Percentiles rank a stretch among this genome's conserved stretches.
These are phyloP conservation scores for Bjerkandera adusta DNA, from an alignment of 1,284 basidiomycete genomes.

Conservation along the genomic window DNA sequence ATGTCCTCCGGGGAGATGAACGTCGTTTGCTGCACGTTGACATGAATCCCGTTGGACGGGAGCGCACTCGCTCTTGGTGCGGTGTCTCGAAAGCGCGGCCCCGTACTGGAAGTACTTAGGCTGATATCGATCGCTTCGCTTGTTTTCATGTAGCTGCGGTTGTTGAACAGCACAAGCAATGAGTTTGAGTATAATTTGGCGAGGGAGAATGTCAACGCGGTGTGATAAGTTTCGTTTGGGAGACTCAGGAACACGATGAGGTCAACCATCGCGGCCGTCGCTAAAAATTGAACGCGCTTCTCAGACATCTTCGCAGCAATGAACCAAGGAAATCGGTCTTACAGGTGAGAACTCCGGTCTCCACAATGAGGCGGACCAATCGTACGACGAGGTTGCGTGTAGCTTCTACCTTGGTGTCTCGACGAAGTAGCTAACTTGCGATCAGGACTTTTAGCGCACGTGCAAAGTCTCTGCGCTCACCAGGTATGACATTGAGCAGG, in stretches of 20 bases:
- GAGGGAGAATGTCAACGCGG: background rate
- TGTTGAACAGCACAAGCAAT: conserved; percentile 5
- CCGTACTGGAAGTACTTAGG: too few relatives aligned
- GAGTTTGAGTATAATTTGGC: conserved; percentile 6
- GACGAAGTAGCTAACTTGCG: background rate
- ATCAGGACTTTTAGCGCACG: too few relatives aligned
- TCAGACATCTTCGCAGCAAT: too few relatives aligned
- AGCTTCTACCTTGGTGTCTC: background rate
- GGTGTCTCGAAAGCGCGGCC: too few relatives aligned
- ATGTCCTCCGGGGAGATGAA: too few relatives aligned
- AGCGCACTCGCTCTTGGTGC: too few relatives aligned
- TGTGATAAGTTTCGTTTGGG: background rate
- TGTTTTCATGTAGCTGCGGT: conserved; percentile 2
- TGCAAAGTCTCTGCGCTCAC: background rate
- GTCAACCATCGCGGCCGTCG: background rate
- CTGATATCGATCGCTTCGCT: too few relatives aligned
- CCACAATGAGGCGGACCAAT: conserved; percentile 1
- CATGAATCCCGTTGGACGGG: too few relatives aligned
- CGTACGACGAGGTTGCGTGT: background rate
- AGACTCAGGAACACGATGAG: conserved; percentile 1
- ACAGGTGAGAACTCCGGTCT: conserved; percentile 3
- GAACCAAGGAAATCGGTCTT: conserved; percentile 15
- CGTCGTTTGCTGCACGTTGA: too few relatives aligned
- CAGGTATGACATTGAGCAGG: background rate
- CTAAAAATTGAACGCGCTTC: background rate